A percentile compares a stretch with the other conserved stretches of the same genome.
phyloP scores from a whole-genome alignment of 2,329 filamentous ascomycete species.

The Arthrobotrys pseudoclavata region DNA sequence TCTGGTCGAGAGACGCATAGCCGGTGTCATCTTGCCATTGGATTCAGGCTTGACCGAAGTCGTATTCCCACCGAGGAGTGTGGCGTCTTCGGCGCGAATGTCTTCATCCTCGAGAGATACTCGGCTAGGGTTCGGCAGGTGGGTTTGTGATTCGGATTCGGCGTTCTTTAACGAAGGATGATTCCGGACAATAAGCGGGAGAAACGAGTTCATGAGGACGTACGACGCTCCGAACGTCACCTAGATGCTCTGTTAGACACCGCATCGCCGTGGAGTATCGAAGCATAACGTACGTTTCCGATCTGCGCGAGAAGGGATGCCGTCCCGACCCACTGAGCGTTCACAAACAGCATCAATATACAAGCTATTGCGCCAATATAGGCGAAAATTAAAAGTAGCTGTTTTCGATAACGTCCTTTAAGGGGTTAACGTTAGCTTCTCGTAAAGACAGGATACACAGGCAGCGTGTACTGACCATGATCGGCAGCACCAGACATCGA shows the following conservation, averaged over 20 bases:
- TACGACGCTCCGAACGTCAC: constrained; percentile 90
- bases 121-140: constrained; percentile 36
- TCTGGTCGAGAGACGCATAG: constrained; percentile 82
- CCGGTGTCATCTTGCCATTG: constrained; percentile 61
- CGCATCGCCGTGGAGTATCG: background rate
- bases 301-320: constrained; percentile 88
- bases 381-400: constrained; percentile 85
- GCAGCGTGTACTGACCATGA: constrained; percentile 75
- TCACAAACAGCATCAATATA: constrained; percentile 87
- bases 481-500: constrained; percentile 97
- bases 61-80: constrained; percentile 39
- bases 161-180: constrained; percentile 72
- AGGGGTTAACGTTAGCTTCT: background rate
- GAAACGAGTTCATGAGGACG: constrained; percentile 93
- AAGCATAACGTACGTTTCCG: constrained; percentile 78
- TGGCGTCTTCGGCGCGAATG: constrained; percentile 57
- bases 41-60: constrained; percentile 34
- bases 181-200: constrained; percentile 89
- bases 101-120: constrained; percentile 49
- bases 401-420: constrained; percentile 78
- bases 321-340: constrained; percentile 80
- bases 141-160: constrained; percentile 40
- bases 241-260: constrained; percentile 31
- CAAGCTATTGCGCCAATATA: constrained; percentile 83
- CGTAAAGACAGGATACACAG: background rate